phyloP scores from a whole-genome alignment of 352 stramenopile genomes.

The Phytophthora rubi region DNA sequence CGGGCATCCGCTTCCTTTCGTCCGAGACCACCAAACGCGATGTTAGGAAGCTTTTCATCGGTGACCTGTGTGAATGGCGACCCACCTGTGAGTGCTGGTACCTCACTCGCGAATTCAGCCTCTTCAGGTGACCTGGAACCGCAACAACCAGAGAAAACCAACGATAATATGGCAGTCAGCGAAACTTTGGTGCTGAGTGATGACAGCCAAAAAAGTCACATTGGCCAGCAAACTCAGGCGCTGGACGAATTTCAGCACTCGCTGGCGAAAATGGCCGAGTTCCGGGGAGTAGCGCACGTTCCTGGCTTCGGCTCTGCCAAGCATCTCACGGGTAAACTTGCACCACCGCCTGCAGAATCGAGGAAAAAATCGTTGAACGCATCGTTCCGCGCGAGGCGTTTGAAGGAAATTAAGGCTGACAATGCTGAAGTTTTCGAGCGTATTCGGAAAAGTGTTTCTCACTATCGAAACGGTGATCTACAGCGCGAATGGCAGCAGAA shows the following conservation, averaged over 20 bases:
- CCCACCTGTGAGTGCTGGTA: background rate
- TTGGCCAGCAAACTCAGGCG: constrained; percentile 7
- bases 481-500: constrained; percentile 73
- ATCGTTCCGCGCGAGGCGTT: constrained; percentile 53
- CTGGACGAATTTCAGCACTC: constrained; percentile 38
- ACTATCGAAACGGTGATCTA: constrained; percentile 70
- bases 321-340: constrained; percentile 9
- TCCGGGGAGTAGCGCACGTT: constrained; percentile 42
- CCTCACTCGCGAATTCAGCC: constrained; percentile 1
- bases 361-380: constrained; percentile 51
- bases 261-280: constrained; percentile 60
- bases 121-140: constrained; percentile 4
- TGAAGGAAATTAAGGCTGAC: constrained; percentile 72
- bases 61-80: constrained; percentile 9
- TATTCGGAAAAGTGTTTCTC: constrained; percentile 64
- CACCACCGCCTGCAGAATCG: constrained; percentile 17
- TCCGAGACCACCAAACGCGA: constrained; percentile 23
- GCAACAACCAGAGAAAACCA: constrained; percentile 5
- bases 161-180: background rate
- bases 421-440: constrained; percentile 63
- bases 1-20: constrained; percentile 30
- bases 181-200: constrained; percentile 12
- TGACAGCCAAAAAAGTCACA: background rate
- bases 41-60: constrained; percentile 13
- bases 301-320: constrained; percentile 25